Evolutionary conservation across 176 grass and related monocot genomes (phyloP).

Genomic region (Urochloa ruziziensis): DNA sequence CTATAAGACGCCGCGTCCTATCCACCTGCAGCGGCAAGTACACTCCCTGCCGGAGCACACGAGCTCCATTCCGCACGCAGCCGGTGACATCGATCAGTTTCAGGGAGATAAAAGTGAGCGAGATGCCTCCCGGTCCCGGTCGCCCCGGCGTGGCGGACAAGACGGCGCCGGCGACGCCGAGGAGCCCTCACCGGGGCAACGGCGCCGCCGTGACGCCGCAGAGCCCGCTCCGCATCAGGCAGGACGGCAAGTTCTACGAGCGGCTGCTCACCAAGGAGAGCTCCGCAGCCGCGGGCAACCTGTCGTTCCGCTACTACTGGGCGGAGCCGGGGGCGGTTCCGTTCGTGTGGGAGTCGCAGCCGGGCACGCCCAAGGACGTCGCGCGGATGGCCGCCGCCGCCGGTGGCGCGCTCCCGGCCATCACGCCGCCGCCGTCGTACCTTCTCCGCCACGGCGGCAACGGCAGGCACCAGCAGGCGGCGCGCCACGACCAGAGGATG

Average conservation of each 20-base stretch:
- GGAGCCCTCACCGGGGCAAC: conserved; percentile 27
- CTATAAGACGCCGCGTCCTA: conserved; percentile 46
- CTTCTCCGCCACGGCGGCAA: conserved; percentile 2
- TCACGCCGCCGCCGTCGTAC: conserved; percentile 72
- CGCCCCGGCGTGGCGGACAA: conserved; percentile 16
- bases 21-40: neutral
- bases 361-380: conserved; percentile 69
- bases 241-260: conserved; percentile 81
- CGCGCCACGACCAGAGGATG: neutral
- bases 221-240: conserved; percentile 76
- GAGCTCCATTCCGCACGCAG: neutral
- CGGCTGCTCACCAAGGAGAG: conserved; percentile 83
- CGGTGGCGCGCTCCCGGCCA: conserved; percentile 47
- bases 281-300: conserved; percentile 51
- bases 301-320: conserved; percentile 74
- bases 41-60: neutral
- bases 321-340: conserved; percentile 68
- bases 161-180: neutral
- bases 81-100: neutral
- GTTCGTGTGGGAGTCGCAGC: conserved; percentile 88
- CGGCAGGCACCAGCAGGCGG: neutral
- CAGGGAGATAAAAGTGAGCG: no score
- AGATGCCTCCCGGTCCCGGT: conserved; percentile 39
- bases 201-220: neutral
- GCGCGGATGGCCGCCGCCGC: conserved; percentile 9